These are phyloP conservation scores for Annulohypoxylon bovei DNA, from an alignment of 495 filamentous ascomycete genomes.

Conservation along the genomic window DNA sequence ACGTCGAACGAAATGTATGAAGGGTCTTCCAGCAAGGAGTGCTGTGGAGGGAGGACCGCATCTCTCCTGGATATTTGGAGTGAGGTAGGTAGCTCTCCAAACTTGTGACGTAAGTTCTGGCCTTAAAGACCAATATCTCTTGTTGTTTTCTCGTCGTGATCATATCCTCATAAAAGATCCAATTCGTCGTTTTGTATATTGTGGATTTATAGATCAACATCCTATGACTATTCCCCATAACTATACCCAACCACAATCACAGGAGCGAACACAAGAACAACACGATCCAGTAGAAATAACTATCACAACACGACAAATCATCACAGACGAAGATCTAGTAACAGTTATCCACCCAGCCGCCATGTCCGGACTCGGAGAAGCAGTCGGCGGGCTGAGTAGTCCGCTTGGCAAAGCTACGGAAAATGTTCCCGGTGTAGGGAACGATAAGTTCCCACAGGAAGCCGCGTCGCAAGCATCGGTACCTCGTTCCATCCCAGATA, in stretches of 20 bases:
- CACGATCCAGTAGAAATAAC: conserved; percentile 24
- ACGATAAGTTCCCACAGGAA: background rate
- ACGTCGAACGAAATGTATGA: conserved; percentile 41
- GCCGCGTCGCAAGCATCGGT: conserved; percentile 31
- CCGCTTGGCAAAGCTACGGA: conserved; percentile 27
- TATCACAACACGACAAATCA: conserved; percentile 24
- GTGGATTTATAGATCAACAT: background rate
- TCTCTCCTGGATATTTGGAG: background rate
- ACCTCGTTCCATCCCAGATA: conserved; percentile 41
- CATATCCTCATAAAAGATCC: conserved; percentile 29
- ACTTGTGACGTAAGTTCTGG: conserved; percentile 33
- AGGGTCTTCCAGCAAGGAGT: conserved; percentile 7
- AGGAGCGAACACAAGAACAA: conserved; percentile 4
- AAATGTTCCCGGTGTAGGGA: conserved; percentile 4
- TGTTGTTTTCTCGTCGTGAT: background rate
- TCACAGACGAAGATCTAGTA: conserved; percentile 37
- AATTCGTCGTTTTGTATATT: background rate
- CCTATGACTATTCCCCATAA: conserved; percentile 25
- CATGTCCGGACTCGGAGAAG: conserved; percentile 44
- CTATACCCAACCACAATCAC: conserved; percentile 13
- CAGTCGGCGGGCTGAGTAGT: conserved; percentile 27
- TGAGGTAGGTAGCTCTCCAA: conserved; percentile 1
- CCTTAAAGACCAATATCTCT: background rate
- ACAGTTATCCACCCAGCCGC: conserved; percentile 41
- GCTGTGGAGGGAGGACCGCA: background rate